Percentiles rank a stretch among this genome's conserved stretches.
These are phyloP conservation scores for Blepharisma japonicum DNA, from an alignment of 73 alveolate species.

Conservation along the genomic window DNA sequence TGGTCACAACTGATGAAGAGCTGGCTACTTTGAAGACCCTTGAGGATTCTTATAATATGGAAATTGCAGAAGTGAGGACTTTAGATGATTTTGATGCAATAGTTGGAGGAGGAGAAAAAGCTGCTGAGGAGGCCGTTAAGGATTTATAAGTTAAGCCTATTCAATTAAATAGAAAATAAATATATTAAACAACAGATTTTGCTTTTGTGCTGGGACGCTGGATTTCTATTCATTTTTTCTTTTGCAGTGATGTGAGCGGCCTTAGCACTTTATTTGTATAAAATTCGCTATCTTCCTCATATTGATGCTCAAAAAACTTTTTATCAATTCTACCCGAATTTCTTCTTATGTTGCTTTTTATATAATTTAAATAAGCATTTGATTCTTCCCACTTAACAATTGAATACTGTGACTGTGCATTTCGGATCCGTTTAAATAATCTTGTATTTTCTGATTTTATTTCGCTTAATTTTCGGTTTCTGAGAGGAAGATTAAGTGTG, in stretches of 20 bases:
- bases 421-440: background rate
- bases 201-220: too few species aligned
- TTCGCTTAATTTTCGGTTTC: background rate
- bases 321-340: background rate
- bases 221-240: too few species aligned
- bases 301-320: too few species aligned
- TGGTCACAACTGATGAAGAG: constrained; percentile 34
- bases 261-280: too few species aligned
- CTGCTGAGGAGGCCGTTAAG: background rate
- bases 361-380: background rate
- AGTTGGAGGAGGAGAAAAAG: background rate
- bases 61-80: background rate
- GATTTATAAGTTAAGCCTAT: too few species aligned
- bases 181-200: too few species aligned
- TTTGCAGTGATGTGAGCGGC: too few species aligned
- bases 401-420: background rate
- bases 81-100: background rate
- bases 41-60: background rate
- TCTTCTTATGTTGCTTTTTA: background rate
- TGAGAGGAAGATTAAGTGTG: too few species aligned
- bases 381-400: constrained; percentile 11
- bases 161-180: too few species aligned
- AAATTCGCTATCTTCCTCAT: too few species aligned
- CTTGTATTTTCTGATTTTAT: background rate
- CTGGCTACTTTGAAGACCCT: background rate